A percentile compares a stretch with the other conserved stretches of the same genome.
These are phyloP conservation scores for Pichia cactophila DNA, from an alignment of 1,139 yeast species.

Conservation along the genomic window DNA sequence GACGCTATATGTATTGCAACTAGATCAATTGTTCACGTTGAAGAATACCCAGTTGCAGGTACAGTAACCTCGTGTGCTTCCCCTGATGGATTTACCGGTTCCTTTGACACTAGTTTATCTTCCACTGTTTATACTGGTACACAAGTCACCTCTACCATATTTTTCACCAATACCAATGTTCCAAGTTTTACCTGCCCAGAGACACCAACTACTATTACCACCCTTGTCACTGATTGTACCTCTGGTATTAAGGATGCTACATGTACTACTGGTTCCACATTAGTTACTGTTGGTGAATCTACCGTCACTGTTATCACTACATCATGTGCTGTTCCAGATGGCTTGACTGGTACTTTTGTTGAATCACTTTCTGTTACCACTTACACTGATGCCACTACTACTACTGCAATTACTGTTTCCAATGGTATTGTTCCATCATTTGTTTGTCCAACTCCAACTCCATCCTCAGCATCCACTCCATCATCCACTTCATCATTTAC, in stretches of 20 bases:
- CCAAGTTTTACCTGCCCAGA: conserved; percentile 9
- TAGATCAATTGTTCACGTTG: conserved; percentile 2
- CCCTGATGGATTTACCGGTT: conserved; percentile 7
- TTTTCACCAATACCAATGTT: conserved; percentile 7
- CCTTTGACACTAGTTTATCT: conserved; percentile 5
- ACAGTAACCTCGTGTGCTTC: conserved; percentile 10
- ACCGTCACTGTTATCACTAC: conserved; percentile 2
- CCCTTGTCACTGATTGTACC: conserved; percentile 5
- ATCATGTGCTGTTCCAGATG: conserved; percentile 3
- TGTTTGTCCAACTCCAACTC: conserved; percentile 5
- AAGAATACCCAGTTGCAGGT: conserved; percentile 1
- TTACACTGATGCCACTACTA: conserved; percentile 9
- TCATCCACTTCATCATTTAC: background rate
- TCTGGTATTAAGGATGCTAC: background rate
- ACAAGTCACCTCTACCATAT: conserved; percentile 2
- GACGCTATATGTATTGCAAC: conserved; percentile 6
- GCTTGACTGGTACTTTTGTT: conserved; percentile 7
- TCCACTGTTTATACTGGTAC: conserved; percentile 2
- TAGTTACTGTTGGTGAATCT: conserved; percentile 1
- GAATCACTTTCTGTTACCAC: conserved; percentile 2
- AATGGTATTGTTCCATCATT: conserved; percentile 11
- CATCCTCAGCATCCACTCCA: background rate
- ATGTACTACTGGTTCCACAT: conserved; percentile 2
- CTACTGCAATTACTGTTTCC: conserved; percentile 8
- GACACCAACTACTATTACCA: background rate